phyloP scores from a whole-genome alignment of 2,329 filamentous ascomycete genomes.

The Hymenoscyphus fraxineus region DNA sequence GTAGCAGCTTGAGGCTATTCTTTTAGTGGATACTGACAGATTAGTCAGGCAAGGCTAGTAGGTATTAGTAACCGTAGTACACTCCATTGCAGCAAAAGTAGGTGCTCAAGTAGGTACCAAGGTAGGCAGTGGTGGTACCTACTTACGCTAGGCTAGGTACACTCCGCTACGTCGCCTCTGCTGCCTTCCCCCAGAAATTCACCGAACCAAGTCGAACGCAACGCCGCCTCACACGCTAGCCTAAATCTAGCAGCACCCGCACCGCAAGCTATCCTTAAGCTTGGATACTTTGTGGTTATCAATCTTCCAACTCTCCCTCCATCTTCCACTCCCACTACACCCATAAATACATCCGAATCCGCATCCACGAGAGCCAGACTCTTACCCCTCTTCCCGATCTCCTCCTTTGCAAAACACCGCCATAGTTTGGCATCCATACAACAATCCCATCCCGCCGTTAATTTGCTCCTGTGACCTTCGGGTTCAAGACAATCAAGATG shows the following conservation, averaged over 20 bases:
- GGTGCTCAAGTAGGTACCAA: not conserved
- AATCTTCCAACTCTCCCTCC: constrained; percentile 13
- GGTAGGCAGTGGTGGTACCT: not conserved
- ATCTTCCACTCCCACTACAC: constrained; percentile 12
- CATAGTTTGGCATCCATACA: constrained; percentile 13
- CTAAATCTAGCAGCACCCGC: not conserved
- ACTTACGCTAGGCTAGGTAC: too few species aligned
- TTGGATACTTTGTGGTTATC: constrained; percentile 3
- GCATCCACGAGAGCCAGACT: constrained; percentile 5
- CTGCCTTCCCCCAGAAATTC: not conserved
- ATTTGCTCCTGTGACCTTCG: constrained; percentile 9
- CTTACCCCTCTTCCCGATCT: constrained; percentile 11
- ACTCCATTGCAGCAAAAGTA: not conserved
- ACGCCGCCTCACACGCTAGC: not conserved
- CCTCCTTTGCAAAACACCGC: constrained; percentile 9
- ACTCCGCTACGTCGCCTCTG: constrained; percentile 2
- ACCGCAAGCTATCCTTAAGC: constrained; percentile 16
- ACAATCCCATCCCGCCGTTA: constrained; percentile 11
- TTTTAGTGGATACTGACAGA: not conserved
- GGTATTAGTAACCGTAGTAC: not conserved
- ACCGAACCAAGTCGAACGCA: constrained; percentile 6
- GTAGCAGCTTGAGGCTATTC: not conserved
- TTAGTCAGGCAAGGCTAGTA: not conserved
- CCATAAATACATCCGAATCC: not conserved
- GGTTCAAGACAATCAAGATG: constrained; percentile 51